A percentile compares a stretch with the other conserved stretches of the same genome.
Evolutionary conservation across 768 basidiomycete species (phyloP).

Genomic region (Trametes sanguinea): DNA sequence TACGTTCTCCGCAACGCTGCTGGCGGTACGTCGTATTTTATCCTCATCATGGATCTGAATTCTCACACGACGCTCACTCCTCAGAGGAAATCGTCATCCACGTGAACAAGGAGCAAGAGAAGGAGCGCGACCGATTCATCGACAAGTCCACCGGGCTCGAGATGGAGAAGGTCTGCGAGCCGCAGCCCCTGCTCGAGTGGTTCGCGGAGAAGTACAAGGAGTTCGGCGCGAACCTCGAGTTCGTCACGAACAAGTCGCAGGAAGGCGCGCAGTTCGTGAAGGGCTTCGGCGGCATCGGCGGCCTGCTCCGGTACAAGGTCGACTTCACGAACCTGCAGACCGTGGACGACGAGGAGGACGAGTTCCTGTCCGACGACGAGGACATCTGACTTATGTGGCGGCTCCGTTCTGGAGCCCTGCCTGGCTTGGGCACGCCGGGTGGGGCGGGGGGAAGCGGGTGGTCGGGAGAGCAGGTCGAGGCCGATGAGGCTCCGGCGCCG

Average conservation of each 20-base stretch:
- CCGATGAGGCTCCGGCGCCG: neutral
- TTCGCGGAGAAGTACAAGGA: slow-evolving; percentile 98
- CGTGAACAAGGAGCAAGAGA: slow-evolving; percentile 79
- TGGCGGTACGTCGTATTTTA: slow-evolving; percentile 54
- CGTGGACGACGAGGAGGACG: slow-evolving; percentile 83
- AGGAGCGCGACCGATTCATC: slow-evolving; percentile 90
- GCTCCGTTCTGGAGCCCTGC: slow-evolving; percentile 79
- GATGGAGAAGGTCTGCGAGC: slow-evolving; percentile 88
- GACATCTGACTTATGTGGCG: slow-evolving; percentile 84
- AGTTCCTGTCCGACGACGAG: slow-evolving; percentile 76
- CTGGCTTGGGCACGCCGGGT: slow-evolving; percentile 64
- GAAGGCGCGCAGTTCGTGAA: slow-evolving; percentile 98
- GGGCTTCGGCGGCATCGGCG: slow-evolving; percentile 98
- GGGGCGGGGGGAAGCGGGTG: slow-evolving; percentile 47
- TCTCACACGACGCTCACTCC: neutral
- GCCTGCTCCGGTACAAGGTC: slow-evolving; percentile 94
- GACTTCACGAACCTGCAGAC: slow-evolving; percentile 83
- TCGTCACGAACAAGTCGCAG: slow-evolving; percentile 94
- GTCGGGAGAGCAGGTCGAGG: slow-evolving; percentile 1
- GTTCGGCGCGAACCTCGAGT: slow-evolving; percentile 94
- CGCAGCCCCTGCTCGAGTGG: slow-evolving; percentile 93
- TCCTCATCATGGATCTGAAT: neutral
- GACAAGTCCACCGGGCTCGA: slow-evolving; percentile 95
- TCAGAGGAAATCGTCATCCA: slow-evolving; percentile 85
- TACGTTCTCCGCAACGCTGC: slow-evolving; percentile 90